Base-by-base conservation (phyloP, 78 protist species). In the Dictyostelium firmibasis region DNA sequence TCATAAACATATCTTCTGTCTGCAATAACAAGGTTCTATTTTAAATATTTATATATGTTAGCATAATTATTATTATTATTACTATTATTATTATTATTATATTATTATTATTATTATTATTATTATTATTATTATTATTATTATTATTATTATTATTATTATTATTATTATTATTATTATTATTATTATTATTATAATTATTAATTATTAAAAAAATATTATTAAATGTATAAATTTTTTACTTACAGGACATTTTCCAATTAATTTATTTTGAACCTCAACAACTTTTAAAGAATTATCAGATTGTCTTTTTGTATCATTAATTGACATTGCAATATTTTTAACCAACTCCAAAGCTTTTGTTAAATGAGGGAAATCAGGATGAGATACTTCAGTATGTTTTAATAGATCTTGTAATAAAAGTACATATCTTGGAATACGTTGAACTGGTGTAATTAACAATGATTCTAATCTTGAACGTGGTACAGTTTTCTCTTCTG, bases 361-460 rank as follows among this genome's bases (percentile, higher is more conserved):
- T 13, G 87, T 23, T 36, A 89, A 41, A 33, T 89, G 82, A 27
- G 72, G 13, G 72, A 69, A 89, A 47, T 89, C 94, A 2, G 94
- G 94, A 81, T 89, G 94, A 41, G 94, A 81, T 20, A 18, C 72
- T 33, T 89, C 94, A 47, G 94, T 89, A 77, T 89, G 94, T 81
- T 89, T 89, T 38, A 89, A 41, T 31, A 89, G 83, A n/a, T 89
- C 94, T 81, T 89, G 94, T 16, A 89, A 62, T 53, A 89, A 57
- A 11, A 89, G 36, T 81, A 89, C 94, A 57, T 89, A 89, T 27
- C 94, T 14, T 81, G 94, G 94, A 81, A 89, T 89, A 53, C 94
- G 74, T 70, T 89, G 94, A 23, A 89, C 94, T 25, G 94, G 94
- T 50, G 94, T 89, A 10, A 89, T 89, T 38, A 89, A 53, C 29